Evolutionary conservation across 106 monocot species (phyloP), one percentile per base, ranked within the genome.

Genomic region (Xerophyta viscosa): DNA sequence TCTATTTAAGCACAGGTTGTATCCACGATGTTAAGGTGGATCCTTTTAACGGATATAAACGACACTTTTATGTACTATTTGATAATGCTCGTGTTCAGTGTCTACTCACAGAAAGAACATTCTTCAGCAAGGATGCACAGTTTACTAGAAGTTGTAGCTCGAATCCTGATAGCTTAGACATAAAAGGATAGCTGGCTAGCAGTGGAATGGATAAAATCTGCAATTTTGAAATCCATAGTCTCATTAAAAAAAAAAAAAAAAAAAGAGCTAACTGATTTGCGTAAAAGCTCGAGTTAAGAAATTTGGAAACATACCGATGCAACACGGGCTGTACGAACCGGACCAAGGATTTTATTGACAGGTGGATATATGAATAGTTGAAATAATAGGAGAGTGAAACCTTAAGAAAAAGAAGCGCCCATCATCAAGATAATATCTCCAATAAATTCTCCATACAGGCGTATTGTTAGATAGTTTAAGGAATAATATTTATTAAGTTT

Each of bases 81-180:
- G 29, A 23, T 48, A 23, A 23, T 20, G 22, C 20, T 22, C 11
- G 9, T 23, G 50, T 21, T 20, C 10, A 37, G 42, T 20, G 14
- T 50, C 27, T 50, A 87, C 92, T 83, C 37, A 93, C 92, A n/a
- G 67, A 60, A 6, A 93, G 44, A 62, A 72, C 31, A 60, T 62
- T 77, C 74, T 80, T 87, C 56, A 80, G 7, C 23, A 83, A 57
- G 37, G 92, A 80, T 57, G 77, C 87, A 75, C 30, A 68, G 54
- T 66, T 83, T 0, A 83, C 47, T 44, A 60, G 30, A 19, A 93
- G 23, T 12, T n/a, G 12, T 28, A 87, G 87, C 9, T 0, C 31
- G 55, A 62, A 11, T 26, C 80, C 92, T 24, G 74, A 77, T 20
- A 93, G 29, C 36, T 75, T 77, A 22, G 72, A 25, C 57, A 83